phyloP scores from a whole-genome alignment of 768 basidiomycete genomes.

The Boletus coccyginus region DNA sequence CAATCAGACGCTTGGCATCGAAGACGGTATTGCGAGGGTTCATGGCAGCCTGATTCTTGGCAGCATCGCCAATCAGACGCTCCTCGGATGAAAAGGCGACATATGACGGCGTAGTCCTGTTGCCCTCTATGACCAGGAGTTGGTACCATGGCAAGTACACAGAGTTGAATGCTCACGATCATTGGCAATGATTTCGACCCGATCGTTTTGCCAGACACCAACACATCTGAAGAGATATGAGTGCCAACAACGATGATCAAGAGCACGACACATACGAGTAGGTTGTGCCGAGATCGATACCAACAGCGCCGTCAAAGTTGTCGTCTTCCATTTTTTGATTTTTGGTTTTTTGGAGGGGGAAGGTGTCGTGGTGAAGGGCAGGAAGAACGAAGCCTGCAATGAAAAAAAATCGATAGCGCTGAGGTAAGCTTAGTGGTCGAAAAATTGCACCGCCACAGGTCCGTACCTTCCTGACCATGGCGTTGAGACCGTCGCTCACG shows the following conservation, averaged over 20 bases:
- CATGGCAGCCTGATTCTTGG: constrained; percentile 99
- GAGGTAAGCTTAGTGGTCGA: constrained; percentile 49
- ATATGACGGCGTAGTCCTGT: constrained; percentile 98
- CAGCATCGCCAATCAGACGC: constrained; percentile 98
- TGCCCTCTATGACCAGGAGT: constrained; percentile 66
- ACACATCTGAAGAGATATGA: constrained; percentile 66
- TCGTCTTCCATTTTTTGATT: constrained; percentile 78
- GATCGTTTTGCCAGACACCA: constrained; percentile 99
- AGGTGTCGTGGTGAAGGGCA: constrained; percentile 34
- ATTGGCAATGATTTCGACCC: constrained; percentile 98
- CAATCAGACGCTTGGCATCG: constrained; percentile 98
- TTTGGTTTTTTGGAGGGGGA: constrained; percentile 23
- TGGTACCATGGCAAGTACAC: not conserved
- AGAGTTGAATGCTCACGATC: constrained; percentile 62
- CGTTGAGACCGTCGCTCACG: constrained; percentile 22
- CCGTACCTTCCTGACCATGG: constrained; percentile 21
- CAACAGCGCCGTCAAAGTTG: constrained; percentile 89
- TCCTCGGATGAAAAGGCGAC: constrained; percentile 97
- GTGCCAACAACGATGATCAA: constrained; percentile 21
- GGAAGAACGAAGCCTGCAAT: constrained; percentile 11
- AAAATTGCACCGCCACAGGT: constrained; percentile 33
- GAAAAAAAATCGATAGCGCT: constrained; percentile 43
- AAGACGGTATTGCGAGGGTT: constrained; percentile 99
- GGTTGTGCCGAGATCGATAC: constrained; percentile 96
- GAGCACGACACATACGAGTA: constrained; percentile 68